These are phyloP conservation scores for Neofusicoccum umdonicola DNA, from an alignment of 2,329 filamentous ascomycete species.

Conservation along the genomic window DNA sequence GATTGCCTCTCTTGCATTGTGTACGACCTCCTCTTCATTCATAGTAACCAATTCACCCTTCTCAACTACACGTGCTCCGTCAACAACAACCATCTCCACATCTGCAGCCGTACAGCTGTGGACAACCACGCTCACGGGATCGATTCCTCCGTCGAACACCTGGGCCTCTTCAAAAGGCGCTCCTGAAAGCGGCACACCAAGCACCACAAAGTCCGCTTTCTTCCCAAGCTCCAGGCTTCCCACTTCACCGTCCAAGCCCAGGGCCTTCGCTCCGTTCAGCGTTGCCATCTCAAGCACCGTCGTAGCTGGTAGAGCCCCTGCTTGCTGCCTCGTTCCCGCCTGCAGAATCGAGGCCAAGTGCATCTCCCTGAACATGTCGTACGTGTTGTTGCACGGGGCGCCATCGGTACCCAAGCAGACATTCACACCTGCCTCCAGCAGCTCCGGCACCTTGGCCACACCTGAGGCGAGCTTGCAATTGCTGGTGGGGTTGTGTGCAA, in stretches of 20 bases:
- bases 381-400: constrained; percentile 31
- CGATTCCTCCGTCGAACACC: constrained; percentile 28
- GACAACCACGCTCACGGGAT: constrained; percentile 35
- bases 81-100: constrained; percentile 24
- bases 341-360: constrained; percentile 26
- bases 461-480: constrained; percentile 28
- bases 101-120: constrained; percentile 21
- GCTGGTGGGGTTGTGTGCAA: constrained; percentile 27
- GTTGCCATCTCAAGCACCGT: constrained; percentile 26
- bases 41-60: constrained; percentile 19
- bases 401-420: constrained; percentile 24
- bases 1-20: constrained; percentile 20
- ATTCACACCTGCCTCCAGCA: constrained; percentile 20
- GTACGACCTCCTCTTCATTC: constrained; percentile 18
- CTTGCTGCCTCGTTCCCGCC: constrained; percentile 20
- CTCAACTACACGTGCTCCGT: constrained; percentile 22
- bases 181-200: constrained; percentile 25
- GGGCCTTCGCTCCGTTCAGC: constrained; percentile 26
- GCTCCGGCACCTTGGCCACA: constrained; percentile 23
- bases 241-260: constrained; percentile 36
- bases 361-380: constrained; percentile 32
- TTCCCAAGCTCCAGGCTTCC: constrained; percentile 43
- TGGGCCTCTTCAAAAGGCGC: constrained; percentile 37
- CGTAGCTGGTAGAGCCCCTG: constrained; percentile 23
- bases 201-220: constrained; percentile 43